phyloP scores from a whole-genome alignment of 2,329 filamentous ascomycete species.

The Hymenoscyphus linearis region DNA sequence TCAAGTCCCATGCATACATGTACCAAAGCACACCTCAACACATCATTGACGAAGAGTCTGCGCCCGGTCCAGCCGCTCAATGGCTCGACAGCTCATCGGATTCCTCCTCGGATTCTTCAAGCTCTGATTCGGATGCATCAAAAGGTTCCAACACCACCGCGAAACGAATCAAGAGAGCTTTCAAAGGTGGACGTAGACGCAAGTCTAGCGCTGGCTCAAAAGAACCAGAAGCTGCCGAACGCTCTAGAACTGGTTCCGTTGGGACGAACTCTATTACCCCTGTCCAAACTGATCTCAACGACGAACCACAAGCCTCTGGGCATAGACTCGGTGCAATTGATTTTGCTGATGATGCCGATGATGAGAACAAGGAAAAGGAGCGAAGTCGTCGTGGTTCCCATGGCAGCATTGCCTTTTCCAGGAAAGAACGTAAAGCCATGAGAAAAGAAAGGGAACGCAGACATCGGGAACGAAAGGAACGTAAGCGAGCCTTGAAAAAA shows the following conservation, averaged over 20 bases:
- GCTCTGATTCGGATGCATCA: constrained; percentile 64
- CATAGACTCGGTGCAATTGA: constrained; percentile 35
- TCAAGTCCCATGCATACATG: constrained; percentile 88
- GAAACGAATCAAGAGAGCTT: constrained; percentile 69
- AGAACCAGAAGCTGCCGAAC: constrained; percentile 44
- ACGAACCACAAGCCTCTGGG: constrained; percentile 17
- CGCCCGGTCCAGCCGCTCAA: constrained; percentile 76
- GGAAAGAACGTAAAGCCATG: constrained; percentile 29
- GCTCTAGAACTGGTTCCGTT: constrained; percentile 40
- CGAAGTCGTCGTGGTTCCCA: constrained; percentile 26
- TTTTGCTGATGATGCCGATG: constrained; percentile 50
- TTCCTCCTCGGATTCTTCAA: constrained; percentile 57
- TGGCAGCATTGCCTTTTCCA: constrained; percentile 22
- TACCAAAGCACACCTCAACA: constrained; percentile 90
- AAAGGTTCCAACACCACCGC: constrained; percentile 67
- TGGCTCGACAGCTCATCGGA: constrained; percentile 63
- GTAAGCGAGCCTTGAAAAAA: constrained; percentile 20
- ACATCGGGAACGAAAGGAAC: constrained; percentile 27
- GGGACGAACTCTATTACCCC: constrained; percentile 27
- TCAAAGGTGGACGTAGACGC: constrained; percentile 58
- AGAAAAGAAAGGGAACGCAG: constrained; percentile 33
- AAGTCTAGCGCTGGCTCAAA: constrained; percentile 72
- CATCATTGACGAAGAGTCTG: constrained; percentile 85
- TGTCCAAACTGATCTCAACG: constrained; percentile 22
- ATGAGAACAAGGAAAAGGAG: constrained; percentile 35